Evolutionary conservation across 768 basidiomycete genomes (phyloP).

Genomic region (Hygrophorus pudorinus): DNA sequence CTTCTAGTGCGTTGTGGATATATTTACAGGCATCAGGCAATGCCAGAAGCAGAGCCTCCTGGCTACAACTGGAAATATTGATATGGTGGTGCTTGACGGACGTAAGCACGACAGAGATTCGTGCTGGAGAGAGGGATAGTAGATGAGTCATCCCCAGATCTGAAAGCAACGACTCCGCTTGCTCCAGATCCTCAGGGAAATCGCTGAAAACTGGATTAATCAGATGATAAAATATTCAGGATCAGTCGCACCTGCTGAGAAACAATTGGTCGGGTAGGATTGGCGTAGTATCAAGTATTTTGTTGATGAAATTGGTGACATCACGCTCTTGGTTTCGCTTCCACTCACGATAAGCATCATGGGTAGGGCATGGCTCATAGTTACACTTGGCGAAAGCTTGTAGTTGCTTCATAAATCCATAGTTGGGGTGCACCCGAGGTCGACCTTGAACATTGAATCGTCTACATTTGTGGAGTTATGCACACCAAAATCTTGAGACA

Average conservation of each 20-base stretch:
- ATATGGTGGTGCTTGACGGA: slow-evolving; percentile 32
- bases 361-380: slow-evolving; percentile 31
- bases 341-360: slow-evolving; percentile 46
- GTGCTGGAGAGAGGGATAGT: slow-evolving; percentile 45
- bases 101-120: slow-evolving; percentile 19
- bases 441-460: slow-evolving; percentile 20
- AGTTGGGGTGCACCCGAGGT: slow-evolving; percentile 34
- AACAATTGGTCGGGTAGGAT: slow-evolving; percentile 40
- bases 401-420: slow-evolving; percentile 51
- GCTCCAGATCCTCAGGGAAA: slow-evolving; percentile 43
- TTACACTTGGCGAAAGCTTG: slow-evolving; percentile 42
- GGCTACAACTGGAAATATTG: slow-evolving; percentile 24
- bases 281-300: slow-evolving; percentile 39
- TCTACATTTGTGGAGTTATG: slow-evolving; percentile 5
- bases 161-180: slow-evolving; percentile 38
- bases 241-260: not conserved
- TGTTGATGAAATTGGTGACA: slow-evolving; percentile 41
- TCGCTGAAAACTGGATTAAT: slow-evolving; percentile 25
- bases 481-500: slow-evolving; percentile 1
- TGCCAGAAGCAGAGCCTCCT: slow-evolving; percentile 32
- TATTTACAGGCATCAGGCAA: slow-evolving; percentile 38
- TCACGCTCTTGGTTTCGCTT: slow-evolving; percentile 44
- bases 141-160: slow-evolving; percentile 46
- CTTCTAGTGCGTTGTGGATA: slow-evolving; percentile 28
- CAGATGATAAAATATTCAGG: not conserved